Base-by-base conservation (phyloP, 106 monocot species). In the Dendrobium catenatum region DNA sequence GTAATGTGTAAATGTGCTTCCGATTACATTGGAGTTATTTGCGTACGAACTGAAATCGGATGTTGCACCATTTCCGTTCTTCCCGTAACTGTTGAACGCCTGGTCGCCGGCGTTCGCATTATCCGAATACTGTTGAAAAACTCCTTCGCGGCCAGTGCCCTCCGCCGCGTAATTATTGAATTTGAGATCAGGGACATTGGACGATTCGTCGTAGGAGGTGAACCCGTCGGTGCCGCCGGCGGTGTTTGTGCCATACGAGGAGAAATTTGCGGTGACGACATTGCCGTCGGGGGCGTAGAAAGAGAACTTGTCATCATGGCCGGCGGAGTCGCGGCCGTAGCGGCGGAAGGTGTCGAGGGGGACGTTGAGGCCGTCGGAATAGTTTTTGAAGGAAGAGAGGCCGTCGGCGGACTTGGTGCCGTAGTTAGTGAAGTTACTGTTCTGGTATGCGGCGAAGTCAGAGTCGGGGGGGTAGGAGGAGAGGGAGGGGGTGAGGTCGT, bases 201-300 rank as follows among this genome's bases (percentile, higher is more conserved):
- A 79, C 73, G 89, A 72, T 59, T 86, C 83, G 20, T 79, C 91
- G 81, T 99, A 99, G 79, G 80, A 49, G 18, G 72, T 76, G 82
- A 95, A 99, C 5, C 79, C 73, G 41, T 85, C 85, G 67, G 88
- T 10, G 33, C 93, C 99, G 58, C 88, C 93, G 61, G 58, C 80
- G 33, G 93, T 84, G 70, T 68, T 49, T 79, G 85, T 54, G 81
- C 81, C 91, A 84, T 99, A 99, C n/a, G 82, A 82, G 77, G 95
- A 93, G 93, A 99, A 95, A 85, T 99, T 99, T 67, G 88, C 43
- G 73, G 93, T 93, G 74, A 88, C 93, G 48, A 95, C 90, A 66
- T 93, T 95, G 64, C 91, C 95, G 24, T 88, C 55, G 40, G 79
- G 72, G 31, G 83, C 73, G 81, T 99, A 99, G 79, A 40, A 24